Percentiles rank a stretch among this genome's conserved stretches.
phyloP scores from a whole-genome alignment of 331 rosid genomes.

The Malus hybrid region DNA sequence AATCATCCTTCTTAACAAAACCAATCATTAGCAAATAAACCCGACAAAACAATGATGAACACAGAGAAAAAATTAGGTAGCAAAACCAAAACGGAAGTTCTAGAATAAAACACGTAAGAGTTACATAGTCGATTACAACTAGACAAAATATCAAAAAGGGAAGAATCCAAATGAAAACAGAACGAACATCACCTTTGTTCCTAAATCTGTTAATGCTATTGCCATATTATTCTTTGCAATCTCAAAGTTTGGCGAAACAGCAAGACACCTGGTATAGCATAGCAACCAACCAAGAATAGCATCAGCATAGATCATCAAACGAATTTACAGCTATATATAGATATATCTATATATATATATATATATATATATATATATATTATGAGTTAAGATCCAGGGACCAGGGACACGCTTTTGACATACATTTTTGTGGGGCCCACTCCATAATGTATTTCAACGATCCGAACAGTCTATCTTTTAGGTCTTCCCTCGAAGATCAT shows the following conservation, averaged over 20 bases:
- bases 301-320: not conserved
- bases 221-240: constrained; percentile 99
- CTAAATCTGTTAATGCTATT: constrained; percentile 97
- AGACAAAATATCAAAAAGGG: not conserved
- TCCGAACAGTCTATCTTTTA: no score
- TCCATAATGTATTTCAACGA: no score
- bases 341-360: not conserved
- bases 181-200: constrained; percentile 69
- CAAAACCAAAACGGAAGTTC: not conserved
- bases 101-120: not conserved
- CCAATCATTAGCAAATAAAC: not conserved
- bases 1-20: not conserved
- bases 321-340: not conserved
- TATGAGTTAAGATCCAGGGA: not conserved
- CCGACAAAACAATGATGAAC: not conserved
- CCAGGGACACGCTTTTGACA: no score
- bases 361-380: no score
- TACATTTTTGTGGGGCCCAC: no score
- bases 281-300: constrained; percentile 1
- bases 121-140: not conserved
- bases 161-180: not conserved
- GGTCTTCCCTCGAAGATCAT: no score
- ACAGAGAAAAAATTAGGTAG: not conserved
- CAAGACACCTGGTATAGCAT: constrained; percentile 66
- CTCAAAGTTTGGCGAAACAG: constrained; percentile 98